Evolutionary conservation across 1,284 basidiomycete genomes (phyloP).

Genomic region (Takashimella koratensis): DNA sequence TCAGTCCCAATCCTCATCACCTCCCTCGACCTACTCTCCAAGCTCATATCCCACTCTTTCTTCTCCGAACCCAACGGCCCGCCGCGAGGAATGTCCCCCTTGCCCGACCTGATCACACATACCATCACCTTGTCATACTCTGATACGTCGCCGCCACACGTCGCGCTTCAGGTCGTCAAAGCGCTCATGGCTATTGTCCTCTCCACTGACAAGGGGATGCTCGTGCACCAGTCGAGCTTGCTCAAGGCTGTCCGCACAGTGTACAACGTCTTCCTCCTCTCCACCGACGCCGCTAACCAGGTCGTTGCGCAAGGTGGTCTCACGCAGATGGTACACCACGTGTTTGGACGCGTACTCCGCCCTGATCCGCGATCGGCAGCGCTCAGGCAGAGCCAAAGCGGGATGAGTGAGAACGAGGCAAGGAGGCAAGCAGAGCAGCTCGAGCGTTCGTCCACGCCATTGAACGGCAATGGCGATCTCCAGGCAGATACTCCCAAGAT

Average conservation of each 20-base stretch:
- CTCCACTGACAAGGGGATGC: slow-evolving; percentile 64
- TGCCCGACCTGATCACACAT: slow-evolving; percentile 86
- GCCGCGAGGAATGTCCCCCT: slow-evolving; percentile 58
- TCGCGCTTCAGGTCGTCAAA: slow-evolving; percentile 92
- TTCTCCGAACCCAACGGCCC: slow-evolving; percentile 60
- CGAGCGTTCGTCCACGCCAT: slow-evolving; percentile 3
- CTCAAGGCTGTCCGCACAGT: slow-evolving; percentile 93
- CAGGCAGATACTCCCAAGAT: slow-evolving; percentile 15
- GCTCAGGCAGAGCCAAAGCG: slow-evolving; percentile 8
- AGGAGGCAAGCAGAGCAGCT: slow-evolving; percentile 15
- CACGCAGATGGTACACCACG: slow-evolving; percentile 94
- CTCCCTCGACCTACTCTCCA: slow-evolving; percentile 91
- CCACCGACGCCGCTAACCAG: slow-evolving; percentile 83
- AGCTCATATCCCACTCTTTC: slow-evolving; percentile 93
- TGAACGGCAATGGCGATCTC: slow-evolving; percentile 1
- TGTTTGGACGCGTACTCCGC: slow-evolving; percentile 66
- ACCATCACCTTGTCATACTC: slow-evolving; percentile 90
- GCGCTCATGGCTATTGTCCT: slow-evolving; percentile 83
- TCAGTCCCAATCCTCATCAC: slow-evolving; percentile 90
- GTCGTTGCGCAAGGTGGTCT: slow-evolving; percentile 94
- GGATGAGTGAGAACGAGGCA: slow-evolving; percentile 35
- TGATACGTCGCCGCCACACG: slow-evolving; percentile 78
- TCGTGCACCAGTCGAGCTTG: slow-evolving; percentile 88
- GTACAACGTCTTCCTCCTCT: slow-evolving; percentile 92
- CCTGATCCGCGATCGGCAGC: slow-evolving; percentile 23